phyloP scores from a whole-genome alignment of 352 stramenopile species.

The Phytophthora agathidicida region DNA sequence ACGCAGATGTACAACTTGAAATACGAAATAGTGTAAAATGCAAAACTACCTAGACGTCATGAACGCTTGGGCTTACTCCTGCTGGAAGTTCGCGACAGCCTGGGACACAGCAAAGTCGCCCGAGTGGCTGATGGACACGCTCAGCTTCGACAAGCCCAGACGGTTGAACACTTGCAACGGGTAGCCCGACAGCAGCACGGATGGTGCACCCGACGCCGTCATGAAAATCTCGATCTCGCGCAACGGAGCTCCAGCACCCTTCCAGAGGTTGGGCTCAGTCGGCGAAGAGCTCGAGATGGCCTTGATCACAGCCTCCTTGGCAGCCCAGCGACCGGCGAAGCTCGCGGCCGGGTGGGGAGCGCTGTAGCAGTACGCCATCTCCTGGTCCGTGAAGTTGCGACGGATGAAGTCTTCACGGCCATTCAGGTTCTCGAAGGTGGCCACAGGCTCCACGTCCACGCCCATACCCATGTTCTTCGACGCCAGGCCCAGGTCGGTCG shows the following conservation, averaged over 20 bases:
- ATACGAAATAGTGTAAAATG: constrained; percentile 9
- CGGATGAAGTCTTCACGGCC: constrained; percentile 84
- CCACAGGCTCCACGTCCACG: constrained; percentile 85
- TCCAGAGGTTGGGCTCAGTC: constrained; percentile 73
- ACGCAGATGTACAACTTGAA: constrained; percentile 11
- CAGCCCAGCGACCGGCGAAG: constrained; percentile 89
- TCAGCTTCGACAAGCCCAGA: constrained; percentile 71
- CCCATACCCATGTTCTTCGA: constrained; percentile 68
- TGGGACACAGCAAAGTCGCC: constrained; percentile 88
- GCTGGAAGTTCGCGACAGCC: constrained; percentile 69
- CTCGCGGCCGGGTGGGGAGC: constrained; percentile 81
- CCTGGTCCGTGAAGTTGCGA: constrained; percentile 89
- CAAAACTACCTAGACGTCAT: not conserved
- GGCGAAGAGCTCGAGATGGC: constrained; percentile 83
- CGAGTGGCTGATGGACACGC: constrained; percentile 91
- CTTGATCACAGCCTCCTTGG: constrained; percentile 92
- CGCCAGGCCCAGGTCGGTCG: constrained; percentile 52
- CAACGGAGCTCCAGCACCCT: constrained; percentile 70
- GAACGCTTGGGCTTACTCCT: constrained; percentile 1
- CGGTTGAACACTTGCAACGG: constrained; percentile 82
- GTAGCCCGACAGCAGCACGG: constrained; percentile 77
- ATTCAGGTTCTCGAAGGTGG: constrained; percentile 81
- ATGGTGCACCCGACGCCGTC: constrained; percentile 76
- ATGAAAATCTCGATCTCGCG: constrained; percentile 90
- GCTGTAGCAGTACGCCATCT: constrained; percentile 87